Conservation (phyloP, 495 filamentous ascomycete species). For the Mytilinidion resinicola region DNA sequence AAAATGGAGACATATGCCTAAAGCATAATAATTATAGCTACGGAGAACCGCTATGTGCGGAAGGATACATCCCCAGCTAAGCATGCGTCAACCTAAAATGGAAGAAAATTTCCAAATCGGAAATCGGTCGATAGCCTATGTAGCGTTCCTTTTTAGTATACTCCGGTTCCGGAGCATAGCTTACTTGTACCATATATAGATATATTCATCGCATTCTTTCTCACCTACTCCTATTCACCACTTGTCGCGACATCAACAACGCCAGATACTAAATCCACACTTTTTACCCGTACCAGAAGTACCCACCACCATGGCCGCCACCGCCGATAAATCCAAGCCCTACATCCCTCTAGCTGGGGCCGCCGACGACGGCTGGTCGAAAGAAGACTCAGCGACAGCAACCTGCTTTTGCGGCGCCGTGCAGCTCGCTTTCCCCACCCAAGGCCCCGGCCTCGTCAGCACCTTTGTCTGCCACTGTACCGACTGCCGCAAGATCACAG, state of each 20-base stretch:
- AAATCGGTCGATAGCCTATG: too few species aligned
- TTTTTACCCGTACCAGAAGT: not conserved
- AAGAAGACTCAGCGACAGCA: slow-evolving; percentile 45
- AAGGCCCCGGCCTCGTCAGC: slow-evolving; percentile 8
- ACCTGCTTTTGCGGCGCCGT: slow-evolving; percentile 26
- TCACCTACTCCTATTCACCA: not conserved
- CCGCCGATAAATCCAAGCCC: slow-evolving; percentile 24
- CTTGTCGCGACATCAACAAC: not conserved
- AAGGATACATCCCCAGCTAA: too few species aligned
- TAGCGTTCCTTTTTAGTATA: too few species aligned
- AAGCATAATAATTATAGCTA: too few species aligned
- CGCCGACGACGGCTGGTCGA: slow-evolving; percentile 36
- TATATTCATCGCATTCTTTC: too few species aligned
- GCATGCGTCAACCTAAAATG: too few species aligned
- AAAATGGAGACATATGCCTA: not conserved
- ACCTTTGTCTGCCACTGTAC: slow-evolving; percentile 21
- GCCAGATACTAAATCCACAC: not conserved
- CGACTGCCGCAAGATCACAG: slow-evolving; percentile 25
- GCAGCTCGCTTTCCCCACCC: slow-evolving; percentile 20
- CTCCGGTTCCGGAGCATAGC: too few species aligned
- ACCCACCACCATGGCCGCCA: not conserved
- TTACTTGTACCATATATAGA: too few species aligned
- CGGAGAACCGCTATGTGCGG: too few species aligned
- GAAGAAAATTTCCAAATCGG: too few species aligned
- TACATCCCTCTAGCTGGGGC: slow-evolving; percentile 32